Evolutionary conservation across 2,329 filamentous ascomycete genomes (phyloP), one percentile per base, ranked within the genome.

Genomic region (Hypoxylon sp.): DNA sequence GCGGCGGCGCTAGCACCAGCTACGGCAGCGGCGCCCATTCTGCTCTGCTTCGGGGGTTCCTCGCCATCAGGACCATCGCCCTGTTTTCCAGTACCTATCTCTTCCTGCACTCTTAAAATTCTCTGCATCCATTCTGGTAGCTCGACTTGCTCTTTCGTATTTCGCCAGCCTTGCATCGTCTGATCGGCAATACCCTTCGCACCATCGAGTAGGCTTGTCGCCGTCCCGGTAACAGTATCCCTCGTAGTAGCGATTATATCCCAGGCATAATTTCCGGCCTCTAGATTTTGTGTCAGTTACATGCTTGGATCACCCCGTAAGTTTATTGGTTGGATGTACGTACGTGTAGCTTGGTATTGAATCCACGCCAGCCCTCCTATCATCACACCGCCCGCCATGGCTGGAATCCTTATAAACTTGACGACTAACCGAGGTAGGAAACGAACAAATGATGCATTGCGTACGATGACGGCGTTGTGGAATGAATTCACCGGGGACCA

Each of bases 341-440:
- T 87, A 95, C 92, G 92, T 62, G 91, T 90, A 70, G 96, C 95
- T 81, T 99, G 96, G 79, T 99, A 98, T 79, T 99, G 96, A 54
- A 99, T 83, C 87, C 97, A 99, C 27, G 94, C 94, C 66, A 97
- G 83, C 2, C 92, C 93, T 13, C 93, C 95, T 72, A 99, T 88
- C 77, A 94, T 93, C 51, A 95, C 88, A 46, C 94, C 94, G 46
- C 95, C 96, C 76, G 97, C 95, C 83, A 98, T 91, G 64, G 96
- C 96, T 20, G 96, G 96, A 61, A 97, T 85, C 63, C 94, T 90
- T 37, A 91, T 87, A 74, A 99, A 91, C 83, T 98, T 99, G 77
- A 96, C 82, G n/a, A 96, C 90, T 56, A 99, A 86, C 79, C 93
- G 95, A 1, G 97, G 97, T 33, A 99, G 83, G 67, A 91, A 85